Percentiles rank a stretch among this genome's conserved stretches.
phyloP scores from a whole-genome alignment of 2,329 filamentous ascomycete genomes.

The Colletotrichum caudatum region DNA sequence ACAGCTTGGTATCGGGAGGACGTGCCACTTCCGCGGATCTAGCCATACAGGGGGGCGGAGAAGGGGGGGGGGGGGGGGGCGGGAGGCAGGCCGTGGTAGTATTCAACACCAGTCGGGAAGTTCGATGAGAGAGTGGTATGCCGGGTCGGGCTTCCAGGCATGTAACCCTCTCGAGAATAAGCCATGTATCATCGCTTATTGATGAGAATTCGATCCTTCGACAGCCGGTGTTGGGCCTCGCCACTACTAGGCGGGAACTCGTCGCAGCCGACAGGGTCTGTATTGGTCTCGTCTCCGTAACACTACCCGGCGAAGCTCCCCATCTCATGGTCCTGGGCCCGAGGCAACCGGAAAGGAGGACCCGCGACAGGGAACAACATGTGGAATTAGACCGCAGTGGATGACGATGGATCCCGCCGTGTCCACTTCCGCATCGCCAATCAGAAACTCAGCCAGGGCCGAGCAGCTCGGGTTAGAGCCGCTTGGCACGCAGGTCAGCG shows the following conservation, averaged over 20 bases:
- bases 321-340: not conserved
- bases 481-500: slow-evolving; percentile 2
- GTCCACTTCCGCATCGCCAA: slow-evolving; percentile 10
- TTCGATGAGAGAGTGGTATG: slow-evolving; percentile 20
- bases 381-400: not conserved
- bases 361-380: not conserved
- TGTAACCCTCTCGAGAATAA: slow-evolving; percentile 15
- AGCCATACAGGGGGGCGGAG: slow-evolving; percentile 23
- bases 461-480: not conserved
- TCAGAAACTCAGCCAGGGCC: not conserved
- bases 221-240: not conserved
- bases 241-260: not conserved
- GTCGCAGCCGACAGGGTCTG: slow-evolving; percentile 3
- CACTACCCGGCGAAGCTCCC: not conserved
- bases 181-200: slow-evolving; percentile 16
- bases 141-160: slow-evolving; percentile 27
- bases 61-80: too few species aligned
- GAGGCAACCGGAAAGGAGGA: not conserved
- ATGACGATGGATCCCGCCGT: not conserved
- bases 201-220: not conserved
- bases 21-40: slow-evolving; percentile 20
- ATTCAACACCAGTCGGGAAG: slow-evolving; percentile 12
- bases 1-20: slow-evolving; percentile 4
- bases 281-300: not conserved
- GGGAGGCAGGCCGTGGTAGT: slow-evolving; percentile 1